Conservation (phyloP, 257 asterid genomes). For the Solanum paucissectum region DNA sequence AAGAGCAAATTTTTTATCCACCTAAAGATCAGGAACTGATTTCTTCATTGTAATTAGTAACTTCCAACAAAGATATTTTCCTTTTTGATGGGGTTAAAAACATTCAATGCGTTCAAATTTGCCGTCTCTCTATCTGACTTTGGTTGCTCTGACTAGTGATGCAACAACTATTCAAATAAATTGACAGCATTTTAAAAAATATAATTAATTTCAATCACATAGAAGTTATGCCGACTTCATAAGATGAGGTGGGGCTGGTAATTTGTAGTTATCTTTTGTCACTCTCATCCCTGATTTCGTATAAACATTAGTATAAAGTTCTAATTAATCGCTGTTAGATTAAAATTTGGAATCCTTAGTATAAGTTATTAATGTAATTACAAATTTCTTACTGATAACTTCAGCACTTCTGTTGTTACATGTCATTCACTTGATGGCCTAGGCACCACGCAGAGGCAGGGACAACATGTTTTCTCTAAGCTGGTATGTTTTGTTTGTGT, state of each 20-base stretch:
- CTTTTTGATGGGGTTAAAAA: neutral
- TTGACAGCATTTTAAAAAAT: neutral
- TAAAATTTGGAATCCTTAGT: neutral
- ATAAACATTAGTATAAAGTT: neutral
- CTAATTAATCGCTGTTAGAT: neutral
- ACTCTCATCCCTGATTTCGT: neutral
- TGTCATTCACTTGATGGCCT: neutral
- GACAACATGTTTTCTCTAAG: neutral
- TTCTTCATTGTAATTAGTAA: neutral
- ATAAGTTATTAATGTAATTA: neutral
- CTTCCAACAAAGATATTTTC: neutral
- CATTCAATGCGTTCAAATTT: neutral
- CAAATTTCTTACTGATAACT: neutral
- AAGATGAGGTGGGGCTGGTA: neutral
- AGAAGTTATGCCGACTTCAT: neutral
- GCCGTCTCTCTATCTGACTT: neutral
- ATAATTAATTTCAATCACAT: neutral
- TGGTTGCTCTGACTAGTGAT: neutral
- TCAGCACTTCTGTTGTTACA: neutral
- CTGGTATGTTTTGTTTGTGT: neutral
- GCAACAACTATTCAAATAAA: neutral
- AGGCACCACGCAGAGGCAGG: neutral
- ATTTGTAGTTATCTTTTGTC: neutral
- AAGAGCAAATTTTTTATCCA: neutral
- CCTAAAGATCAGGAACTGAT: neutral